Base-by-base conservation (phyloP, 2,329 filamentous ascomycete genomes). In the Exophiala mesophila region DNA sequence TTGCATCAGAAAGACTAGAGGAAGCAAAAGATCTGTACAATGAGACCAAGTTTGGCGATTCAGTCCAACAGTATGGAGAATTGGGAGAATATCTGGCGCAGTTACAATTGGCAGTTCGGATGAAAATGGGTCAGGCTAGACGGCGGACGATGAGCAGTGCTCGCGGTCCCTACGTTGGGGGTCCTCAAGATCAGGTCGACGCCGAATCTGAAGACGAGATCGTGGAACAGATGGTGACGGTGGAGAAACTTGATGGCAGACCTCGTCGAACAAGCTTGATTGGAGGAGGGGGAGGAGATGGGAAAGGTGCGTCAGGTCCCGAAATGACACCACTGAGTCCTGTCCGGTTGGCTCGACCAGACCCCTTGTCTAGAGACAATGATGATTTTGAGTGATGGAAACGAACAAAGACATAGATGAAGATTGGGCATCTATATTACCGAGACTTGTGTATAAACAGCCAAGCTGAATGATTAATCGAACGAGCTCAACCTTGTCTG, bases 1-100 rank as follows among this genome's bases (percentile, higher is more conserved):
- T 94, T 58, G 85, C 88, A 1, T 85, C 87, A 53, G 75, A 78
- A 44, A 87, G 85, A 51, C 73, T 97, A 1, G 80, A 85, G 36
- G 79, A 84, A 52, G 86, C 86, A 0, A 63, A 73, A 34, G 61
- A 64, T 8, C 61, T 79, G 1, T 81, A 81, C 53, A 63, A 63
- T 3, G 61, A 67, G 35, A 61, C 65, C 9, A 45, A 68, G 0
- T 60, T 68, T 23, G 55, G 57, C 2, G 63, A 68, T 23, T 61
- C 63, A 3, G 45, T 58, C 10, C 60, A 74, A 35, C 63, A 67
- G 3, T 78, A 77, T 50, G 65, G 67, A 3, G 70, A 72, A 30
- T 74, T 81, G 70, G 68, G 72, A 42, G 57, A 50, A 16, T 70
- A 70, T 42, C 55, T 69, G 15, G 64, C 68, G 18, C 66, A 68